Base-by-base conservation (phyloP, 2,329 filamentous ascomycete genomes). In the Penicillium nordicum region DNA sequence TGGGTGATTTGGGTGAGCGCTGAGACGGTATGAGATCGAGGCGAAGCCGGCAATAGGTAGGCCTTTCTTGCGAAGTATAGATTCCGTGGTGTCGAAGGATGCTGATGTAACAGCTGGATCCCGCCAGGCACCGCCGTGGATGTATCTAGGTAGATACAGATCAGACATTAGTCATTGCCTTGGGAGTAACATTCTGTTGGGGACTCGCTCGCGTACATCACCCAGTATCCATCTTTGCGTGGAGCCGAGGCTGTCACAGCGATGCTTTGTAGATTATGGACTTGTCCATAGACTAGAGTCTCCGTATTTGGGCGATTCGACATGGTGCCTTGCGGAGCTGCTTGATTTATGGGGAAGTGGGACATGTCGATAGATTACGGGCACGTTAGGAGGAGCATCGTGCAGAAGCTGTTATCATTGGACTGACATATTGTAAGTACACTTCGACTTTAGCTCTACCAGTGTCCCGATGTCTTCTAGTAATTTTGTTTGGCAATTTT, bases 121-220 rank as follows among this genome's bases (percentile, higher is more conserved):
- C 42, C 78, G 73, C 74, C 78, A 80, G 61, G 77, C 79, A 52
- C 78, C 78, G 42, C 78, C 78, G 62, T 80, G 78, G 56, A 80
- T 77, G 58, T 76, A 78, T 52, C 74, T 76, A 50, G 4, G 29
- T 23, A 16, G 4, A 34, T 23, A 16, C 30, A 32, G 5, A 30
- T 4, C 11, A 5, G 34, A 23, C 10, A 41, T 56, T 27, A 58
- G 58, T 51, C 53, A 38, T 43, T 53, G 23, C 27, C 27, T 42
- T 2, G 37, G 12, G 30, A 16, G 29, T 29, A 38, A 23, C 27
- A 25, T 30, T 45, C 37, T 14, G 14, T 48, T 45, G 36, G 32
- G 36, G 37, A 36, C 50, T 41, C 38, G 40, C 50, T 41, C 38
- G 40, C 59, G 41, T 74, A 77, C 75, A 77, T 72, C 59, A 76